A percentile compares a stretch with the other conserved stretches of the same genome.
Evolutionary conservation across 2,329 filamentous ascomycete species (phyloP).

Genomic region (Fusarium metavorans): DNA sequence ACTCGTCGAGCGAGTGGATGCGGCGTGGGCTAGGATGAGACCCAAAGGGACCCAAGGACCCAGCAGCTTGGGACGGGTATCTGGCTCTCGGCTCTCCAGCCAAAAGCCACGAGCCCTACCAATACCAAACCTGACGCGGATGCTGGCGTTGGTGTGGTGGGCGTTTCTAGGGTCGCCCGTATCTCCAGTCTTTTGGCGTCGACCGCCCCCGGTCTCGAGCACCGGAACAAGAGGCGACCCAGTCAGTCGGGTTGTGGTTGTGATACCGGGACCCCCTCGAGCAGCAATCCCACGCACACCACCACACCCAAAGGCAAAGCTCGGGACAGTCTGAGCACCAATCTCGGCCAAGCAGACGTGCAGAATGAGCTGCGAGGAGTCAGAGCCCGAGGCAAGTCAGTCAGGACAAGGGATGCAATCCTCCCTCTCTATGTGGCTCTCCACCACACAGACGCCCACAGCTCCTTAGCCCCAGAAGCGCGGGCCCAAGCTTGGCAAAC

Average conservation of each 20-base stretch:
- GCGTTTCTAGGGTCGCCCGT: slow-evolving; percentile 17
- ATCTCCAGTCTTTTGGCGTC: slow-evolving; percentile 12
- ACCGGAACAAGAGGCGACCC: slow-evolving; percentile 34
- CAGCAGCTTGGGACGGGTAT: slow-evolving; percentile 48
- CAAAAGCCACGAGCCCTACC: slow-evolving; percentile 40
- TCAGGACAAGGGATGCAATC: slow-evolving; percentile 20
- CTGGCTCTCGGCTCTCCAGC: slow-evolving; percentile 42
- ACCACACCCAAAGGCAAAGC: slow-evolving; percentile 5
- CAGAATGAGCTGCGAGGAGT: slow-evolving; percentile 7
- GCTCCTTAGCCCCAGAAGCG: slow-evolving; percentile 12
- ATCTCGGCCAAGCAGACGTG: slow-evolving; percentile 5
- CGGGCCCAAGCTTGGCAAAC: slow-evolving; percentile 10
- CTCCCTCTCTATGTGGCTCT: slow-evolving; percentile 9
- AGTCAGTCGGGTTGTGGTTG: slow-evolving; percentile 30
- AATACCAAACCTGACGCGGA: slow-evolving; percentile 17
- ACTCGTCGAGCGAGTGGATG: slow-evolving; percentile 32
- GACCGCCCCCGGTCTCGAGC: slow-evolving; percentile 26
- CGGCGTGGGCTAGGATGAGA: slow-evolving; percentile 12
- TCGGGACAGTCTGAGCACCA: slow-evolving; percentile 5
- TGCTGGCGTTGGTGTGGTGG: slow-evolving; percentile 22
- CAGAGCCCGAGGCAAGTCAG: slow-evolving; percentile 4
- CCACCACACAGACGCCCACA: slow-evolving; percentile 26
- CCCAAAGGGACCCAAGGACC: slow-evolving; percentile 35
- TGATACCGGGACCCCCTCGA: slow-evolving; percentile 18
- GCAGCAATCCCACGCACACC: slow-evolving; percentile 5